These are phyloP conservation scores for Trypanosomatidae sp. DNA, from an alignment of 208 protist genomes.

Conservation along the genomic window DNA sequence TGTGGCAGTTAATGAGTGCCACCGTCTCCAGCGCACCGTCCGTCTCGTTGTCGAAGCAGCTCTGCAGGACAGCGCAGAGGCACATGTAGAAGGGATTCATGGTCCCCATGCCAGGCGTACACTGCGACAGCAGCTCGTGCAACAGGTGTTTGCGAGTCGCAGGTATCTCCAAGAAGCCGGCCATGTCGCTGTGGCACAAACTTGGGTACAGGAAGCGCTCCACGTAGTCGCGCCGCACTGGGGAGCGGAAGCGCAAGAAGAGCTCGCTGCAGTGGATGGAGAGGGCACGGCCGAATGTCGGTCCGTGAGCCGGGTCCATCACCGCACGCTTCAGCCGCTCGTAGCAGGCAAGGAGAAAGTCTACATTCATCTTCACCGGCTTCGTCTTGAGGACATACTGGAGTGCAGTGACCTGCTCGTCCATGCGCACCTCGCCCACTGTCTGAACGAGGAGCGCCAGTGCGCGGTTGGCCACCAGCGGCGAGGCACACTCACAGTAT, in stretches of 20 bases:
- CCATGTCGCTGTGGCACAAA: slow-evolving; percentile 80
- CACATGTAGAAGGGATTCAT: slow-evolving; percentile 88
- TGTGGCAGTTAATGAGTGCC: slow-evolving; percentile 79
- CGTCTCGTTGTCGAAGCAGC: slow-evolving; percentile 76
- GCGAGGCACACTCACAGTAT: slow-evolving; percentile 66
- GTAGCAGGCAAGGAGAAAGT: slow-evolving; percentile 90
- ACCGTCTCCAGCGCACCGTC: slow-evolving; percentile 83
- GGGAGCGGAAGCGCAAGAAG: slow-evolving; percentile 89
- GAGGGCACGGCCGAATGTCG: slow-evolving; percentile 71
- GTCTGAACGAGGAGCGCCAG: slow-evolving; percentile 80
- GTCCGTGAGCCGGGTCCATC: slow-evolving; percentile 60
- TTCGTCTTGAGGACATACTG: slow-evolving; percentile 80
- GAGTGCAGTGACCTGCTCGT: slow-evolving; percentile 79
- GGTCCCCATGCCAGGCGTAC: slow-evolving; percentile 69
- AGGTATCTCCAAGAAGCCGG: slow-evolving; percentile 60
- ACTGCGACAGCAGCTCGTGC: slow-evolving; percentile 69
- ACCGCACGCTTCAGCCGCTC: slow-evolving; percentile 84
- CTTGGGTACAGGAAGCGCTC: slow-evolving; percentile 89
- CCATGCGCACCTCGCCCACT: slow-evolving; percentile 57
- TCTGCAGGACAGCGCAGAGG: slow-evolving; percentile 83
- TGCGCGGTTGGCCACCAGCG: slow-evolving; percentile 81
- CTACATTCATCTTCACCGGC: slow-evolving; percentile 79
- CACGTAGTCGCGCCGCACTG: slow-evolving; percentile 89
- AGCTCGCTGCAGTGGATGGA: slow-evolving; percentile 89
- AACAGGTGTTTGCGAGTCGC: slow-evolving; percentile 75